A percentile compares a stretch with the other conserved stretches of the same genome.
Conservation (phyloP, 176 grass and related monocot species). For the Poa annua region DNA sequence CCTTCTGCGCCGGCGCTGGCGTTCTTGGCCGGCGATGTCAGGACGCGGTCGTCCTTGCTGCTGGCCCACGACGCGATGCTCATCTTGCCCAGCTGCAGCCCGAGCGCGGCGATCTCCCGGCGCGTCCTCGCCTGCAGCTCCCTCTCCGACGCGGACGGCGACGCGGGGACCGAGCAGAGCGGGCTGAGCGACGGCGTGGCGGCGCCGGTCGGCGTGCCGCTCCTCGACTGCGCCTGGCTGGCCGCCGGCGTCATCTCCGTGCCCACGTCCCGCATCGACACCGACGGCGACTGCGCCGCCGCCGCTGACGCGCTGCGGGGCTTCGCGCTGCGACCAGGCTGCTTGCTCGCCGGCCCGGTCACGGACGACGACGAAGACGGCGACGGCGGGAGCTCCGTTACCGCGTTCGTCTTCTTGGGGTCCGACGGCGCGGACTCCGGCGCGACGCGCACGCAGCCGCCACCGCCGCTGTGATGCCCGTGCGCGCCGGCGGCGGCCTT, state of each 20-base stretch:
- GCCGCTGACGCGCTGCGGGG: neutral
- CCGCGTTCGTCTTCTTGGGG: neutral
- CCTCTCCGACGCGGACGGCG: slow-evolving; percentile 59
- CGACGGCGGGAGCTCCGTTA: slow-evolving; percentile 30
- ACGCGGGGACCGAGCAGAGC: slow-evolving; percentile 70
- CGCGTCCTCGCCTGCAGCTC: slow-evolving; percentile 80
- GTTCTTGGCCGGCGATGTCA: slow-evolving; percentile 31
- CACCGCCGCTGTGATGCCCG: neutral
- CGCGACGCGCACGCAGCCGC: slow-evolving; percentile 40
- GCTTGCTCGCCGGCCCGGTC: slow-evolving; percentile 25
- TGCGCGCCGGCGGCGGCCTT: slow-evolving; percentile 16
- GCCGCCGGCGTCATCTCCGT: slow-evolving; percentile 93
- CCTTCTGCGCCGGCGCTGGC: neutral
- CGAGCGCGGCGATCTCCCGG: slow-evolving; percentile 85
- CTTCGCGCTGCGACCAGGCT: slow-evolving; percentile 44
- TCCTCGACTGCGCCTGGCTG: slow-evolving; percentile 86
- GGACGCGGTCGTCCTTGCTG: slow-evolving; percentile 58
- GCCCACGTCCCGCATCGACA: slow-evolving; percentile 86
- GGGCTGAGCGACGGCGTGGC: slow-evolving; percentile 71
- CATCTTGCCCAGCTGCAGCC: slow-evolving; percentile 90
- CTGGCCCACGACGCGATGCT: slow-evolving; percentile 96
- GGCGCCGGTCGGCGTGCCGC: slow-evolving; percentile 74
- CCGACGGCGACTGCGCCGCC: slow-evolving; percentile 36
- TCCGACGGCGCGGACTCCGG: slow-evolving; percentile 40
- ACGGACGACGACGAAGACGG: slow-evolving; percentile 41